These are phyloP conservation scores for Allium sativum DNA, from an alignment of 106 monocot genomes.

Conservation along the genomic window DNA sequence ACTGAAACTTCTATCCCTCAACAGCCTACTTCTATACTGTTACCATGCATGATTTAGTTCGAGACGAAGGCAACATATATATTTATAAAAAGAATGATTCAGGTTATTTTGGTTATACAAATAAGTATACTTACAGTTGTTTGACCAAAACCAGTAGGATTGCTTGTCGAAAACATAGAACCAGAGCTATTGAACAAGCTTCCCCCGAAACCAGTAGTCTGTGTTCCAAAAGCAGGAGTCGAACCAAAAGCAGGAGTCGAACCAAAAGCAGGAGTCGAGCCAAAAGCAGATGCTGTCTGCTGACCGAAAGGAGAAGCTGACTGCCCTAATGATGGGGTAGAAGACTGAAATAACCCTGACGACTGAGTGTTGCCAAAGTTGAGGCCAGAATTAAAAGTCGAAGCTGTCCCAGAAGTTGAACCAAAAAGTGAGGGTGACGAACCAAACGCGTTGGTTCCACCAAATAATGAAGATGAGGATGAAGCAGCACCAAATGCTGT, in stretches of 20 bases:
- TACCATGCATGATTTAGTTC: too few relatives aligned
- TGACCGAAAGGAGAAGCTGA: conserved; percentile 67
- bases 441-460: conserved; percentile 42
- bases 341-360: conserved; percentile 66
- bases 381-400: conserved; percentile 58
- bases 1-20: too few relatives aligned
- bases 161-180: conserved; percentile 34
- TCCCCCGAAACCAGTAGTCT: conserved; percentile 71
- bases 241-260: conserved; percentile 9
- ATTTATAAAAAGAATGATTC: too few relatives aligned
- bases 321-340: conserved; percentile 49
- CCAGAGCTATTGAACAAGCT: conserved; percentile 69
- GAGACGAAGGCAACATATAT: too few relatives aligned
- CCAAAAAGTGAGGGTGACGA: conserved; percentile 48
- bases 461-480: conserved; percentile 49
- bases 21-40: too few relatives aligned
- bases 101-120: neutral
- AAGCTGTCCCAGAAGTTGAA: conserved; percentile 32
- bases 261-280: too few relatives aligned
- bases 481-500: conserved; percentile 40
- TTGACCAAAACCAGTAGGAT: conserved; percentile 48
- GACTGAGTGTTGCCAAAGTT: conserved; percentile 70
- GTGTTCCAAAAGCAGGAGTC: conserved; percentile 60
- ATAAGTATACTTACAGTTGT: conserved; percentile 41
- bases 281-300: conserved; percentile 8